A percentile compares a stretch with the other conserved stretches of the same genome.
phyloP scores from a whole-genome alignment of 495 filamentous ascomycete species.

The Xylaria castorea region DNA sequence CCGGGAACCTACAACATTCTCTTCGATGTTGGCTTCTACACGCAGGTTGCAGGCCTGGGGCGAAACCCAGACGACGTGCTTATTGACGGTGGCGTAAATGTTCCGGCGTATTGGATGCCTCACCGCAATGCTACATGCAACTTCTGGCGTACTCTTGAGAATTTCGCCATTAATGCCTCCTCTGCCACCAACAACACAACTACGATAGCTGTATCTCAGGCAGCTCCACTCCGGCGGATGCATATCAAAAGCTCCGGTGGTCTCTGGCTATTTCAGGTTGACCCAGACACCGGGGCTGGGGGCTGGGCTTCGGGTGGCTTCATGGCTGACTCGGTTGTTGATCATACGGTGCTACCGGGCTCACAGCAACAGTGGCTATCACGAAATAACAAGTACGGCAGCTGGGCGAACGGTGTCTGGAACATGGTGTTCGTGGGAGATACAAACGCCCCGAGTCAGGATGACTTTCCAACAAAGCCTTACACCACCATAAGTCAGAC shows the following conservation, averaged over 20 bases:
- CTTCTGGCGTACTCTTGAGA: slow-evolving; percentile 44
- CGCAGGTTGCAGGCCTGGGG: slow-evolving; percentile 40
- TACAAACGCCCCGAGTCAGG: slow-evolving; percentile 32
- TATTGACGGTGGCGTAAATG: slow-evolving; percentile 41
- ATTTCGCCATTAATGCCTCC: slow-evolving; percentile 43
- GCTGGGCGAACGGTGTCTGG: slow-evolving; percentile 44
- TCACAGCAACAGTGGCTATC: slow-evolving; percentile 46
- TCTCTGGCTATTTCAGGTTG: slow-evolving; percentile 44
- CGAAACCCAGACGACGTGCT: slow-evolving; percentile 39
- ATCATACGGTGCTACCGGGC: slow-evolving; percentile 38
- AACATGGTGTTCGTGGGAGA: slow-evolving; percentile 45
- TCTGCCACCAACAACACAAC: slow-evolving; percentile 42
- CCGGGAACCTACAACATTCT: slow-evolving; percentile 40
- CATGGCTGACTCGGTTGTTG: slow-evolving; percentile 42
- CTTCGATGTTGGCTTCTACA: slow-evolving; percentile 44
- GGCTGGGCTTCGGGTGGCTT: slow-evolving; percentile 45
- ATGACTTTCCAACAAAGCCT: slow-evolving; percentile 34
- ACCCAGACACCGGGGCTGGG: slow-evolving; percentile 40
- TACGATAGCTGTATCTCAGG: slow-evolving; percentile 43
- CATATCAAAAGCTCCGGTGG: slow-evolving; percentile 38
- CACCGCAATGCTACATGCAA: slow-evolving; percentile 44
- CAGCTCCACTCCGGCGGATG: slow-evolving; percentile 39
- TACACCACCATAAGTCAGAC: slow-evolving; percentile 40
- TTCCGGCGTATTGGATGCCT: slow-evolving; percentile 45
- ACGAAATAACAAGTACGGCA: slow-evolving; percentile 42